Evolutionary conservation across 306 rosid species (phyloP), one percentile per base, ranked within the genome.

Genomic region (Glycyrrhiza uralensis): DNA sequence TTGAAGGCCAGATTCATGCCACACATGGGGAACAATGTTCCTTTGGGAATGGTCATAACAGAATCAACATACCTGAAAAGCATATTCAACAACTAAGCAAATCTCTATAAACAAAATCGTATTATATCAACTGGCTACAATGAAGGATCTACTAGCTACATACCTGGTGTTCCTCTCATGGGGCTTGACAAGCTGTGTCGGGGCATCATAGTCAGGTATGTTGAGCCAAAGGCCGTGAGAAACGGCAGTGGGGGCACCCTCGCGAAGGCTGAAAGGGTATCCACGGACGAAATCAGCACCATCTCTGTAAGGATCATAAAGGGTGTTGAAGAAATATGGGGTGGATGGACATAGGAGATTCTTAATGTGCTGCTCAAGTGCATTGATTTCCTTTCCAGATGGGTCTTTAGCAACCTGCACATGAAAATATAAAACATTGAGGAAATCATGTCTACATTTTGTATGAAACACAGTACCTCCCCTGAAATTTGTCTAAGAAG

Each of bases 191-290:
- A 89, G 97, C 78, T 92, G 93, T 6, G 97, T 92, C 6, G 97
- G 97, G 29, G 97, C 96, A 78, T 87, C 97, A 36, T 92, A 92
- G 54, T 87, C 97, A 5, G 96, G 96, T 11, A 89, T 89, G 84
- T 92, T 92, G 82, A 92, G 93, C 97, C 96, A 92, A 56, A 92
- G 93, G 51, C 97, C 97, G 42, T 89, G 96, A 75, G 97, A 91
- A 52, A 82, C 92, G 6, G 96, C 96, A 32, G 96, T 92, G 0
- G 84, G 79, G 14, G 20, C 90, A 57, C 97, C 96, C 78, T 81
- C 89, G 2, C 90, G 93, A 6, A 92, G 96, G 52, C 97, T 92
- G 41, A 92, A 92, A 33, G 97, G 96, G 69, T 89, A 92, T 76
- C 97, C 97, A 12, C 96, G 92, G 23, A 92, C 96, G 13, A 92